Evolutionary conservation across 2,329 filamentous ascomycete species (phyloP).

Genomic region (Aaosphaeria pasadenensis): DNA sequence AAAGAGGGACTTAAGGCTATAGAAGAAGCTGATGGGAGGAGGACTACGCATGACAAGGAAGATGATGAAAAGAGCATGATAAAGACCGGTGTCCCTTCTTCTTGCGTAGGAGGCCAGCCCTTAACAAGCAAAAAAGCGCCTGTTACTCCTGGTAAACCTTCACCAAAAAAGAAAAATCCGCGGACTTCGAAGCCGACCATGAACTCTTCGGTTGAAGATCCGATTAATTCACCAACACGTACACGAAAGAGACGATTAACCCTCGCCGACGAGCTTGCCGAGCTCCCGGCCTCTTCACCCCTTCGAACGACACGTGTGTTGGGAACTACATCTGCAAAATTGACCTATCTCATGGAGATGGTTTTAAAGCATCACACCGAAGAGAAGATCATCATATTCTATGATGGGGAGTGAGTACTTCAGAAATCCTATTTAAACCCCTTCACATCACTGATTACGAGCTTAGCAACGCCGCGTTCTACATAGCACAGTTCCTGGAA

Average conservation of each 20-base stretch:
- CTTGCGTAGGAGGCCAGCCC: constrained; percentile 37
- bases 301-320: constrained; percentile 62
- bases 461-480: constrained; percentile 80
- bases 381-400: constrained; percentile 91
- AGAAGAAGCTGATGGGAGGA: constrained; percentile 14
- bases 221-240: constrained; percentile 11
- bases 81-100: constrained; percentile 37
- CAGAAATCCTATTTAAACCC: no score
- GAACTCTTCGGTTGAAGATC: not conserved
- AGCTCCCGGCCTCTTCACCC: constrained; percentile 45
- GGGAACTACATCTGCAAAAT: constrained; percentile 82
- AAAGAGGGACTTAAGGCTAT: constrained; percentile 23
- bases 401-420: constrained; percentile 43
- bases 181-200: not conserved
- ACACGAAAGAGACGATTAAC: constrained; percentile 32
- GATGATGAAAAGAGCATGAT: constrained; percentile 1
- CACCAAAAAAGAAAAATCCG: constrained; percentile 13
- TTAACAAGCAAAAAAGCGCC: constrained; percentile 24
- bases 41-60: constrained; percentile 4
- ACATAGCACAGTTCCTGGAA: constrained; percentile 79
- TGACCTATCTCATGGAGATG: constrained; percentile 78
- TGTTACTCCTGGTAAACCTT: constrained; percentile 14
- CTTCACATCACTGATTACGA: constrained; percentile 32
- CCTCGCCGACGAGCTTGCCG: constrained; percentile 23
- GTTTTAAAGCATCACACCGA: constrained; percentile 64